phyloP scores from a whole-genome alignment of 2,329 filamentous ascomycete species.

The Trichophyton simii region DNA sequence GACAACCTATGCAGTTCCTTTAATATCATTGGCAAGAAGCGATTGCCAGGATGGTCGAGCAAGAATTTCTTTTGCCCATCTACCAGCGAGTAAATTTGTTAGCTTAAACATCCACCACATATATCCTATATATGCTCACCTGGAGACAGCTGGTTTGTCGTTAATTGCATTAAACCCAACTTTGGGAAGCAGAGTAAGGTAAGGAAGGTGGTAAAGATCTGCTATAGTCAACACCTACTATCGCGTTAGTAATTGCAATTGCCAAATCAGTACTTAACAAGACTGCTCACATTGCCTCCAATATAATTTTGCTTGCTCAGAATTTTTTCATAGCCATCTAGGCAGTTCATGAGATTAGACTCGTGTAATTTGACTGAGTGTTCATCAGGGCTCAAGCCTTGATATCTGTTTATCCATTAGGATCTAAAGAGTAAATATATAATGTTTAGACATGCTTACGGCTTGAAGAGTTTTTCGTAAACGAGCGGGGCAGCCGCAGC shows the following conservation, averaged over 20 bases:
- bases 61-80: constrained; percentile 9
- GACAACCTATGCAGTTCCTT: constrained; percentile 1
- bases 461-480: constrained; percentile 8
- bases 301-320: constrained; percentile 12
- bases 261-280: neutral
- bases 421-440: neutral
- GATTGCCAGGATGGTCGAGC: constrained; percentile 7
- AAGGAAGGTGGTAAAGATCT: constrained; percentile 10
- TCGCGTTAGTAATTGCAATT: neutral
- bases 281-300: constrained; percentile 8
- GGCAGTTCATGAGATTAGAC: constrained; percentile 3
- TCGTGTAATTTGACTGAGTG: neutral
- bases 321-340: constrained; percentile 11
- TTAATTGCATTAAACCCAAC: constrained; percentile 5
- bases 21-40: constrained; percentile 1
- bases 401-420: neutral
- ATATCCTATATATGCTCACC: neutral
- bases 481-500: constrained; percentile 1
- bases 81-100: neutral
- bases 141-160: constrained; percentile 8
- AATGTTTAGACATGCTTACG: constrained; percentile 3
- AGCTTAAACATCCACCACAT: neutral
- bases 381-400: constrained; percentile 6
- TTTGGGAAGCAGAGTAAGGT: neutral
- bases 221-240: constrained; percentile 9